Evolutionary conservation across 352 stramenopile genomes (phyloP), one percentile per base, ranked within the genome.

Genomic region (Pseudoperonospora humuli): DNA sequence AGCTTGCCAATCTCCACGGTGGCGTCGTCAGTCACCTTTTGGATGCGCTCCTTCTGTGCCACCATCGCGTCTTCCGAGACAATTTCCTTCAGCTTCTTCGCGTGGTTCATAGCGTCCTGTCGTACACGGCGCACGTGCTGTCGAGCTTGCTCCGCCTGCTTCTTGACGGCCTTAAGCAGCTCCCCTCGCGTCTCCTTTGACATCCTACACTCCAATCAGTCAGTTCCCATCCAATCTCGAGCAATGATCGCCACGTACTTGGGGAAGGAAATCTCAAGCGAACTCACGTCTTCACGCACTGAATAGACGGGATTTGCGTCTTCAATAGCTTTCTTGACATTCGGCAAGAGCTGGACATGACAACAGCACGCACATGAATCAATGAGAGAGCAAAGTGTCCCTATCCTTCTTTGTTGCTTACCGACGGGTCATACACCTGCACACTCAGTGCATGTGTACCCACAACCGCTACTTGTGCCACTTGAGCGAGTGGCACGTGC

Each of bases 121-220:
- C 80, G 80, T 54, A 88, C 80, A 44, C 80, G 80, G 29, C 80
- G 80, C 54, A 92, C 67, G 40, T 92, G 80, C 60, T 90, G 77
- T 2, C 80, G 77, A 34, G 80, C 75, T 49, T 75, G 57, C 50
- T 92, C 80, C 13, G 77, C 80, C 51, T 92, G 76, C 50, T 92
- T 92, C 64, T 89, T 89, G 2, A 60, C 71, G 6, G 71, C 75
- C 57, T 89, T 92, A 17, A 78, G 62, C 19, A 92, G 58, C 42
- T 92, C 80, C 1, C 61, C 69, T 38, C 80, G 77, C 25, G 80
- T 92, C 61, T 89, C 80, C 63, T 85, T 80, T 10, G 80, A 85
- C 77, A 92, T 89, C 61, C 79, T 92, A 44, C 24, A 27, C 29
- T 23, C 17, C 19, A 14, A 42, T 2, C n/a, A 36, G 33, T 50